Base-by-base conservation (phyloP, 2,329 filamentous ascomycete genomes). In the Colletotrichum cordylinicola region DNA sequence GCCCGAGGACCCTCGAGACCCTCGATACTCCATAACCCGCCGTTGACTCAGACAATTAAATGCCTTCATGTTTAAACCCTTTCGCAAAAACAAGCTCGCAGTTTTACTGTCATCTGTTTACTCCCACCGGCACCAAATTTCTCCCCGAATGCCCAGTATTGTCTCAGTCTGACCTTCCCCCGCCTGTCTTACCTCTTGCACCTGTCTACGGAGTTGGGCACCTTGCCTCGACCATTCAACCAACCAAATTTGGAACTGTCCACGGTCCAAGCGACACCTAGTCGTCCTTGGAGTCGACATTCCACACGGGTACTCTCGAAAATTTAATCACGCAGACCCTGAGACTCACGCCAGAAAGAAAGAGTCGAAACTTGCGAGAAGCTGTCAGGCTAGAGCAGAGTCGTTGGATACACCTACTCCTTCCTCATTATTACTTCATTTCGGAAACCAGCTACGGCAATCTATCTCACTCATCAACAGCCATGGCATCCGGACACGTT, bases 401-500 rank as follows among this genome's bases (percentile, higher is more conserved):
- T 52, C 43, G 21, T 62, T 29, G n/a, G 39, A 52, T 65, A 48
- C 37, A 39, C 35, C 24, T 24, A 56, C 64, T 72, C 48, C 64
- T 65, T 52, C 43, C 35, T 39, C 29, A 31, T 35, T 31, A 71
- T 39, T 65, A 33, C 43, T 55, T 74, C 55, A 74, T 76, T 55
- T 65, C 48, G 70, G 37, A 29, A 33, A 31, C 55, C 58, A 35
- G 58, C 61, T 33, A 65, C 52, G 33, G 39, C 33, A 73, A 68
- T 52, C 62, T 67, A 71, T 64, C 27, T 21, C 67, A 35, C 43
- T 21, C 61, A 39, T 56, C 66, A 48, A 29, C 43, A 18, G 66
- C 39, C 52, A 77, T 77, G 76, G 70, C 70, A 56, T 61, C 74
- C 52, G 74, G 33, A 12, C 60, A 70, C 68, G 86, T 95, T 75